Percentiles rank a stretch among this genome's conserved stretches.
Evolutionary conservation across 495 filamentous ascomycete species (phyloP).

Genomic region (Sphaerosporella brunnea): DNA sequence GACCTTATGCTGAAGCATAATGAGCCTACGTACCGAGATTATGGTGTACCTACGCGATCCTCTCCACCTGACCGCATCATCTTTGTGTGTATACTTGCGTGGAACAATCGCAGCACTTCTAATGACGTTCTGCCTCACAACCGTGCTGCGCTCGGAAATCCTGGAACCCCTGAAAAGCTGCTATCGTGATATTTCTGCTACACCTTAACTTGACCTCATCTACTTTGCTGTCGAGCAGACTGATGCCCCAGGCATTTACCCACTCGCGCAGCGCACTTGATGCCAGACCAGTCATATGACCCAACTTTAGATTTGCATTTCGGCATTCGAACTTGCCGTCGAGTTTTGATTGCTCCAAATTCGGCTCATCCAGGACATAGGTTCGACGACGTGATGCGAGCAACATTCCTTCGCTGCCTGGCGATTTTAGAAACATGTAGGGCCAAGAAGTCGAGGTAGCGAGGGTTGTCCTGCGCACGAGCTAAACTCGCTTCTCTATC

Average conservation of each 20-base stretch:
- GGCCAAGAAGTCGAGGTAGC: conserved; percentile 46
- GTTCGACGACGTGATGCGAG: conserved; percentile 74
- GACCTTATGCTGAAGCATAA: no score
- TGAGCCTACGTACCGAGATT: no score
- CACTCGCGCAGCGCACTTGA: conserved; percentile 84
- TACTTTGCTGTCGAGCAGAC: conserved; percentile 57
- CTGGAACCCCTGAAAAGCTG: no score
- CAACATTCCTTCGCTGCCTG: conserved; percentile 33
- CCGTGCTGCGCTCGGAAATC: no score
- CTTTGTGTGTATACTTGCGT: no score
- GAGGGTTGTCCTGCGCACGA: conserved; percentile 36
- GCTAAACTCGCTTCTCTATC: neutral
- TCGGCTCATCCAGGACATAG: conserved; percentile 85
- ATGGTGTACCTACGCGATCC: no score
- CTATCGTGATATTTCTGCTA: no score
- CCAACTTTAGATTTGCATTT: conserved; percentile 69
- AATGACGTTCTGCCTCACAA: no score
- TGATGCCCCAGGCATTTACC: conserved; percentile 84
- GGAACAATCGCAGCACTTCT: no score
- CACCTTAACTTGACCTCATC: conserved; percentile 41
- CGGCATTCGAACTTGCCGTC: conserved; percentile 69
- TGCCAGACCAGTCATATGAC: conserved; percentile 87
- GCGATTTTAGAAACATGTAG: conserved; percentile 31
- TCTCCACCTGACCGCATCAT: no score
- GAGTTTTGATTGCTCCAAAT: conserved; percentile 56